Percentiles rank a stretch among this genome's conserved stretches.
These are phyloP conservation scores for Leishmania guyanensis DNA, from an alignment of 208 protist species.

Conservation along the genomic window DNA sequence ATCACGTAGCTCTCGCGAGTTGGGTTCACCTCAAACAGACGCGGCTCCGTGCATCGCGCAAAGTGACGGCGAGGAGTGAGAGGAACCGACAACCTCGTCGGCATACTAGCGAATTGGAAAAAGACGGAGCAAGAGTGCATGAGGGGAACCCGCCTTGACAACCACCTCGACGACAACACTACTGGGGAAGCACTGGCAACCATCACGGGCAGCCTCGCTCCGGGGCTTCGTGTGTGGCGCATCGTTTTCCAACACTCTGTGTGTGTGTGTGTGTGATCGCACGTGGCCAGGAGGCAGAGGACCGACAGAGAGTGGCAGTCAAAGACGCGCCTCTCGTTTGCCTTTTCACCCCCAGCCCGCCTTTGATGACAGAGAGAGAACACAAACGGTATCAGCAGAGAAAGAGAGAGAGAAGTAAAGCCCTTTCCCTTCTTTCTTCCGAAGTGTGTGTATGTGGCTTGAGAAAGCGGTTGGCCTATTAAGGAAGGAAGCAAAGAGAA, in stretches of 20 bases:
- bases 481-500: neutral
- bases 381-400: neutral
- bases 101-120: neutral
- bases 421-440: too few species aligned
- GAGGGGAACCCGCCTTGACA: neutral
- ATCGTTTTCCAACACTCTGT: neutral
- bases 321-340: too few species aligned
- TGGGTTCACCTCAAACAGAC: conserved; percentile 50
- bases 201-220: neutral
- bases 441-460: neutral
- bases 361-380: neutral
- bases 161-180: neutral
- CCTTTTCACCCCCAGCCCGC: too few species aligned
- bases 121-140: neutral
- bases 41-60: conserved; percentile 28
- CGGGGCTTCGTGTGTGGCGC: neutral
- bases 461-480: neutral
- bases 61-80: conserved; percentile 17
- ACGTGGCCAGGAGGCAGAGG: neutral
- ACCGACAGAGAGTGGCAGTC: too few species aligned
- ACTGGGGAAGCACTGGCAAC: neutral
- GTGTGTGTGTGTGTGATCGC: neutral
- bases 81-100: neutral
- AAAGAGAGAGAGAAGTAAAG: too few species aligned
- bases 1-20: conserved; percentile 61